A percentile compares a stretch with the other conserved stretches of the same genome.
These are phyloP conservation scores for Rhodotorula sp. DNA, from an alignment of 1,284 basidiomycete genomes.

Conservation along the genomic window DNA sequence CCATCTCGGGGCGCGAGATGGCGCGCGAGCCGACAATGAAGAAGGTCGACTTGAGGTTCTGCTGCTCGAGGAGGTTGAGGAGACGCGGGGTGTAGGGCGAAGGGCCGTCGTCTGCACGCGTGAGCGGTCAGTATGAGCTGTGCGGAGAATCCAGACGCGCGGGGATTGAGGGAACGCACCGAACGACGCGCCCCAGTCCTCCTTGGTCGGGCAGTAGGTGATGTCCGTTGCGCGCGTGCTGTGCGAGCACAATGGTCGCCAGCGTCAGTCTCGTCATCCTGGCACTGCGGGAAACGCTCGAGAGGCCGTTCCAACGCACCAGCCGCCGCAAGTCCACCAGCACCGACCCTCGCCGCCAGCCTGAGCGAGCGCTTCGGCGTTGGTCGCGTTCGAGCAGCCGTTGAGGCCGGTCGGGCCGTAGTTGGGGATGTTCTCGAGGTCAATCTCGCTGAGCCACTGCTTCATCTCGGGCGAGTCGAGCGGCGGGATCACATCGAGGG, in stretches of 20 bases:
- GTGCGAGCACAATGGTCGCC: neutral
- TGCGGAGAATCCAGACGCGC: neutral
- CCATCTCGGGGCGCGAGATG: constrained; percentile 72
- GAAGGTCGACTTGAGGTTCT: constrained; percentile 77
- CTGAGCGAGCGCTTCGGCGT: constrained; percentile 62
- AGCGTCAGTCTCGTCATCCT: too few species aligned
- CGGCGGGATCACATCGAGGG: constrained; percentile 67
- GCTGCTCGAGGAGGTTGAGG: constrained; percentile 66
- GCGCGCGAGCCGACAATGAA: constrained; percentile 90
- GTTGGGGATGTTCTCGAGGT: constrained; percentile 64
- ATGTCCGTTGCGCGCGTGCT: constrained; percentile 42
- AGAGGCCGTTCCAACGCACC: neutral
- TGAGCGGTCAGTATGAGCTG: neutral
- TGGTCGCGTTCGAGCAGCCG: constrained; percentile 66
- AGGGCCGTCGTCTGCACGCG: constrained; percentile 54
- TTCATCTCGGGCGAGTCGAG: constrained; percentile 61
- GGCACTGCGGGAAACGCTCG: neutral
- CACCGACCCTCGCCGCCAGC: constrained; percentile 47
- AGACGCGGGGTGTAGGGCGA: constrained; percentile 76
- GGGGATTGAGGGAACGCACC: constrained; percentile 41
- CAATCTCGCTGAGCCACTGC: constrained; percentile 72
- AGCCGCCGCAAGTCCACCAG: constrained; percentile 68
- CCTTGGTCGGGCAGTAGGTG: constrained; percentile 48
- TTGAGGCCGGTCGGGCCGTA: constrained; percentile 61
- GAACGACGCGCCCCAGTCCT: constrained; percentile 52